Evolutionary conservation across 306 rosid genomes (phyloP), one percentile per base, ranked within the genome.

Genomic region (Citrullus mucosospermus): DNA sequence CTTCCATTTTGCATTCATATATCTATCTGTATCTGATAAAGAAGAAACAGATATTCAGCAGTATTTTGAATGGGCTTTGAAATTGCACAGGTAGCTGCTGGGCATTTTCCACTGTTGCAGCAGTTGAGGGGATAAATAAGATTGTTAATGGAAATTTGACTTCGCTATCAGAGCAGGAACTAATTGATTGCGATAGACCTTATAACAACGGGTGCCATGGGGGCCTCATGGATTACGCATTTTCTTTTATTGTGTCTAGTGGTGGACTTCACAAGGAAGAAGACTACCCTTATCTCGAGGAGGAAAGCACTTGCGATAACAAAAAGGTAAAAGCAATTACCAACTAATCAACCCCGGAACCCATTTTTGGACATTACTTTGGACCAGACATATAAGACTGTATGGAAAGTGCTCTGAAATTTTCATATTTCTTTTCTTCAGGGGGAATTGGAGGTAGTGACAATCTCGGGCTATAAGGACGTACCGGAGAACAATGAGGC

Each of bases 161-260:
- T 48, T 77, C 90, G 0, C 75, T 91, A 78, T 89, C 93, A 0
- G 93, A 91, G 81, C 96, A 89, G 79, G 89, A 91, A 77, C 80
- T 91, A 59, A 86, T 87, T 50, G 96, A 91, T 36, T 89, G 93
- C 78, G 93, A 91, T 85, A 89, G n/a, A 74, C 77, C 83, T 4
- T 85, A 82, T 84, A 89, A 91, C 85, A 89, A 80, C 80, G 93
- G 93, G 25, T 91, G 96, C 85, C 88, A 87, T 79, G 93, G 93
- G 62, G 96, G 96, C 44, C 89, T 91, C 56, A 89, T 85, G 96
- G 93, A 91, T 77, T 89, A 89, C 76, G 96, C 96, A 28, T 89
- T 87, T 81, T 72, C 89, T 41, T 91, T 75, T 51, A 87, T 91
- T 2, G 81, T 65, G 1, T 58, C 85, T 66, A 89, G 76, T 36